phyloP scores from a whole-genome alignment of 1,284 basidiomycete genomes.

The Spongiforma sp. region DNA sequence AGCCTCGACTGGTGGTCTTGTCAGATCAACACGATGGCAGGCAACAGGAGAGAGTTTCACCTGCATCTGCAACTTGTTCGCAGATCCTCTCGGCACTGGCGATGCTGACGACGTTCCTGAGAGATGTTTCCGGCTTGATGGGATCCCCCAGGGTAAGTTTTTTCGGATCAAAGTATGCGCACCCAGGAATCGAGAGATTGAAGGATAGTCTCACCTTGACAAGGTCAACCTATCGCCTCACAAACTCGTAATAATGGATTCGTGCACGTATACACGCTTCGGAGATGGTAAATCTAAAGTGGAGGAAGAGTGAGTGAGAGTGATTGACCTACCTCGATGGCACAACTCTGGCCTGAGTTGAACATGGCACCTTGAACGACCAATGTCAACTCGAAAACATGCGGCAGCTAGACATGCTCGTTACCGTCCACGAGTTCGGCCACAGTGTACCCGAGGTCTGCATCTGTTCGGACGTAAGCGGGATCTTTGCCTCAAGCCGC shows the following conservation, averaged over 20 bases:
- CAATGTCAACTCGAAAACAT: too few relatives aligned
- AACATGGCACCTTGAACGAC: conserved; percentile 77
- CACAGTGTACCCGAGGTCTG: conserved; percentile 83
- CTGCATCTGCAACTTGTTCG: conserved; percentile 85
- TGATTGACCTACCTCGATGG: conserved; percentile 69
- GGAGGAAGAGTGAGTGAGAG: too few relatives aligned
- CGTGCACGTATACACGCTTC: conserved; percentile 94
- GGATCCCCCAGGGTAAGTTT: conserved; percentile 90
- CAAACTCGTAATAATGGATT: conserved; percentile 84
- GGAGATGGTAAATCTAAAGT: neutral
- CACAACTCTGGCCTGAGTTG: conserved; percentile 94
- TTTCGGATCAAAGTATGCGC: conserved; percentile 1
- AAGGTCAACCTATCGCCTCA: conserved; percentile 74
- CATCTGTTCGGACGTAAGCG: conserved; percentile 90
- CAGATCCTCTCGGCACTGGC: conserved; percentile 85
- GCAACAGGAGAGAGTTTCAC: conserved; percentile 42
- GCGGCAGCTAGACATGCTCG: too few relatives aligned
- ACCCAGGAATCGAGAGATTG: neutral
- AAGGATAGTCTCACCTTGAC: conserved; percentile 62
- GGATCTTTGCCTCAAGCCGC: conserved; percentile 95
- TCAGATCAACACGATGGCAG: neutral
- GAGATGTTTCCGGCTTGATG: conserved; percentile 69
- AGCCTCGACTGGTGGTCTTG: conserved; percentile 55
- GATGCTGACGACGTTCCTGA: conserved; percentile 92
- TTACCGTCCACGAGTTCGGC: conserved; percentile 88